Evolutionary conservation across 148 eudicot species (phyloP).

Genomic region (Diospyros lotus): DNA sequence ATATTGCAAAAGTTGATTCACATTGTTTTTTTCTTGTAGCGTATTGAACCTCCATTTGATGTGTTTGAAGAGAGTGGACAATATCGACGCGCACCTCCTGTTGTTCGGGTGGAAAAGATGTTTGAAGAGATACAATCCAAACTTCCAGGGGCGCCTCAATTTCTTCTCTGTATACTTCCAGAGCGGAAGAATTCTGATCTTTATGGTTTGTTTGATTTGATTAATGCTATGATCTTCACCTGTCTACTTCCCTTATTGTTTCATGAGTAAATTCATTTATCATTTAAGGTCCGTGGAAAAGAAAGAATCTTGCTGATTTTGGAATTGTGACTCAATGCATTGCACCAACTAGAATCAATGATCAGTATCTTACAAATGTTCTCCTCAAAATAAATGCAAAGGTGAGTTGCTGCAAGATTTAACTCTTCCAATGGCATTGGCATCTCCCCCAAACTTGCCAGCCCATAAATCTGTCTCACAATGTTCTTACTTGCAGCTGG

Average conservation of each 20-base stretch:
- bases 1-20: neutral
- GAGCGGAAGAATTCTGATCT: conserved; percentile 86
- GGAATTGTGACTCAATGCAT: conserved; percentile 91
- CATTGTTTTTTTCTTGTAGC: conserved; percentile 23
- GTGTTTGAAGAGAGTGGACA: conserved; percentile 72
- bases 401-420: conserved; percentile 28
- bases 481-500: conserved; percentile 44
- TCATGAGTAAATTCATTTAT: neutral
- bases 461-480: neutral
- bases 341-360: conserved; percentile 75
- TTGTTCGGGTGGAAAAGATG: conserved; percentile 84
- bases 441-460: neutral
- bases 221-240: neutral
- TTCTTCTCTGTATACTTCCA: conserved; percentile 81
- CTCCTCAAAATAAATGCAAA: conserved; percentile 90
- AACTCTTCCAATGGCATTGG: neutral
- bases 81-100: conserved; percentile 76
- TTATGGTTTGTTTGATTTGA: conserved; percentile 46
- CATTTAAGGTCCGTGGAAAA: conserved; percentile 86
- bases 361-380: conserved; percentile 81
- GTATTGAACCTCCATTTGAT: conserved; percentile 66
- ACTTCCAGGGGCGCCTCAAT: conserved; percentile 84
- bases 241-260: neutral
- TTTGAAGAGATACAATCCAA: conserved; percentile 72
- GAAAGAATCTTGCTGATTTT: conserved; percentile 65